These are phyloP conservation scores for Yamadazyma buinensis DNA, from an alignment of 1,139 yeast genomes.

Conservation along the genomic window DNA sequence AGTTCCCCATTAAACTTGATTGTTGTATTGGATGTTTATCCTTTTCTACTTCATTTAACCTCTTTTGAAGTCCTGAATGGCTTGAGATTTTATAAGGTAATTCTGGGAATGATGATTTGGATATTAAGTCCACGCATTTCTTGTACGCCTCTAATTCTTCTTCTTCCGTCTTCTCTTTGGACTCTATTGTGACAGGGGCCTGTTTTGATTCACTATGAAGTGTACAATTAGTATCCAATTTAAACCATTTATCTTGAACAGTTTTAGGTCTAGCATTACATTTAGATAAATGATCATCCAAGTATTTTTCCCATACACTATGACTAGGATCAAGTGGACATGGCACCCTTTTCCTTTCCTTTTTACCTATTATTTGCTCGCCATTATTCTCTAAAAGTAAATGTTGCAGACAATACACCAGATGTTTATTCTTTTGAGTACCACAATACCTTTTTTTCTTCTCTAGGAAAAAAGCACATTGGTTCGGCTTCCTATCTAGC, in stretches of 20 bases:
- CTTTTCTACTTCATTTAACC: slow-evolving; percentile 41
- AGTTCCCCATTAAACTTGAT: slow-evolving; percentile 71
- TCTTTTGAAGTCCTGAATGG: slow-evolving; percentile 29
- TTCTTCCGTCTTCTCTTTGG: slow-evolving; percentile 6
- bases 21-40: slow-evolving; percentile 83
- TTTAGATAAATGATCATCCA: slow-evolving; percentile 54
- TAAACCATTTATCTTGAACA: slow-evolving; percentile 40
- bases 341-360: slow-evolving; percentile 42
- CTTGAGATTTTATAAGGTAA: slow-evolving; percentile 10
- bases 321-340: slow-evolving; percentile 81
- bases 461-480: slow-evolving; percentile 44
- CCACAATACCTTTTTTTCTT: slow-evolving; percentile 55
- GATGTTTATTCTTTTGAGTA: slow-evolving; percentile 52
- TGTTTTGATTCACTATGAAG: background rate
- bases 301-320: slow-evolving; percentile 59
- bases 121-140: slow-evolving; percentile 17
- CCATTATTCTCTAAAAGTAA: slow-evolving; percentile 15
- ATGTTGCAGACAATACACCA: slow-evolving; percentile 64
- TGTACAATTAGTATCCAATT: slow-evolving; percentile 33
- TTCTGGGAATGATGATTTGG: slow-evolving; percentile 10
- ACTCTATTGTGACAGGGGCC: background rate
- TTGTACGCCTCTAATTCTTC: slow-evolving; percentile 14
- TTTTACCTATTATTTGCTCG: slow-evolving; percentile 14
- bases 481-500: slow-evolving; percentile 15
- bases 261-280: slow-evolving; percentile 48